These are phyloP conservation scores for Nannochloris sp. DNA, from an alignment of 139 green algal species.

Conservation along the genomic window DNA sequence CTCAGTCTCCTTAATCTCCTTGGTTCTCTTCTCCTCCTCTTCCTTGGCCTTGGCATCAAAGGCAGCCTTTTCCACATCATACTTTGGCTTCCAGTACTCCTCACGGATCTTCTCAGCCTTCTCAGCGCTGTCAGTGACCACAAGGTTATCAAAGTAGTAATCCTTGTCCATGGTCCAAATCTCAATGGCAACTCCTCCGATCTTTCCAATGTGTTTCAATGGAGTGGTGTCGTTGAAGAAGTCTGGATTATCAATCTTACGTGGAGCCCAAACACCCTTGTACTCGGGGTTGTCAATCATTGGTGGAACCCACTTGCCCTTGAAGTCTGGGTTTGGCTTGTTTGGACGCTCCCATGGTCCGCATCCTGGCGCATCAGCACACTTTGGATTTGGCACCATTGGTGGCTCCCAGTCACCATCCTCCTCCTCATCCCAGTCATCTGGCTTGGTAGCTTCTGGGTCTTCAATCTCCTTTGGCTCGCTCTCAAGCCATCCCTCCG, in stretches of 20 bases:
- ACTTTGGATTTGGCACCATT: constrained; percentile 71
- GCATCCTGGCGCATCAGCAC: constrained; percentile 62
- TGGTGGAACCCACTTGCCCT: constrained; percentile 74
- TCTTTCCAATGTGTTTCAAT: constrained; percentile 50
- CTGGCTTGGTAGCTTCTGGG: constrained; percentile 62
- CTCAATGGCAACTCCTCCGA: constrained; percentile 69
- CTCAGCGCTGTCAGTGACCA: constrained; percentile 50
- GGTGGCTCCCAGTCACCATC: constrained; percentile 85
- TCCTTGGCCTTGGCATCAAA: constrained; percentile 16
- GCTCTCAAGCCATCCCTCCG: constrained; percentile 86
- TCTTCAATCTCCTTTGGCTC: constrained; percentile 71
- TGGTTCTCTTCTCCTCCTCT: constrained; percentile 27
- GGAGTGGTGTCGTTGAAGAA: constrained; percentile 47
- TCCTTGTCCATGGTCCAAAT: constrained; percentile 77
- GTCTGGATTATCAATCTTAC: constrained; percentile 70
- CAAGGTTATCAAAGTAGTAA: constrained; percentile 76
- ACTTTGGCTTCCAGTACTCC: constrained; percentile 46
- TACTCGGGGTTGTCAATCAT: constrained; percentile 85
- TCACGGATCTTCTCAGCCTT: constrained; percentile 39
- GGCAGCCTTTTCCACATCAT: constrained; percentile 34
- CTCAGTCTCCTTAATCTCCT: constrained; percentile 11
- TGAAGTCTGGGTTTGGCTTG: constrained; percentile 84
- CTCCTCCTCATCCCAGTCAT: constrained; percentile 94
- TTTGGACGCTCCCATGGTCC: constrained; percentile 78
- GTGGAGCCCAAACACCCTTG: constrained; percentile 68